These are phyloP conservation scores for Nigrospora oryzae DNA, from an alignment of 2,329 filamentous ascomycete species.

Conservation along the genomic window DNA sequence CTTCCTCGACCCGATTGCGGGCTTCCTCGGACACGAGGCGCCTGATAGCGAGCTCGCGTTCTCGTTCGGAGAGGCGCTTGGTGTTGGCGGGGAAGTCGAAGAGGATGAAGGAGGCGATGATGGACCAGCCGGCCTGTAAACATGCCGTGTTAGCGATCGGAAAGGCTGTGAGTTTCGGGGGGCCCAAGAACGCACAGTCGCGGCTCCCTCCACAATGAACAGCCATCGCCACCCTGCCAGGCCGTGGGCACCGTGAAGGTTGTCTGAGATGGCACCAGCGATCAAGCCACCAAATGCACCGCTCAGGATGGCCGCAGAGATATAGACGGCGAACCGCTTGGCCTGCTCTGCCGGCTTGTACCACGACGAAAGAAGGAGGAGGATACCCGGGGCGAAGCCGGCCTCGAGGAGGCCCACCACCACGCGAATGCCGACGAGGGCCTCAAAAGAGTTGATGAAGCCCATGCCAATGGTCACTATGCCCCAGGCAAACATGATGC, in stretches of 20 bases:
- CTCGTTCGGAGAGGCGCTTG: slow-evolving; percentile 43
- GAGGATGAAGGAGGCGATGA: slow-evolving; percentile 54
- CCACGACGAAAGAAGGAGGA: slow-evolving; percentile 59
- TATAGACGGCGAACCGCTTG: slow-evolving; percentile 51
- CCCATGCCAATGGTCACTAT: slow-evolving; percentile 18
- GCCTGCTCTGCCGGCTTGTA: slow-evolving; percentile 34
- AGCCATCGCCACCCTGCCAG: slow-evolving; percentile 42
- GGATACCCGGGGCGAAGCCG: slow-evolving; percentile 51
- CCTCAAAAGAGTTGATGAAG: slow-evolving; percentile 14
- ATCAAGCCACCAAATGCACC: slow-evolving; percentile 58
- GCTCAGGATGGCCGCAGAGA: slow-evolving; percentile 61
- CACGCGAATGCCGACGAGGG: slow-evolving; percentile 29
- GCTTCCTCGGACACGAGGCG: slow-evolving; percentile 53
- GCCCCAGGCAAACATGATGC: slow-evolving; percentile 51
- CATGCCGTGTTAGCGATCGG: too few relatives aligned
- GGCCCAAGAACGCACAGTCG: slow-evolving; percentile 27
- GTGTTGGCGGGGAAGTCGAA: slow-evolving; percentile 63
- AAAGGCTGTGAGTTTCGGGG: too few relatives aligned
- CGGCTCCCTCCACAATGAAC: slow-evolving; percentile 55
- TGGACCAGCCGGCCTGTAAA: slow-evolving; percentile 36
- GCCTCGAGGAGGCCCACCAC: slow-evolving; percentile 48
- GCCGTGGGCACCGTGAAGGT: slow-evolving; percentile 44
- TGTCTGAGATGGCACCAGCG: slow-evolving; percentile 47
- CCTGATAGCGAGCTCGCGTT: slow-evolving; percentile 52
- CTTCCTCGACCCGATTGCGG: slow-evolving; percentile 50